phyloP scores from a whole-genome alignment of 139 green algal genomes.

The Picochlorum sp. region DNA sequence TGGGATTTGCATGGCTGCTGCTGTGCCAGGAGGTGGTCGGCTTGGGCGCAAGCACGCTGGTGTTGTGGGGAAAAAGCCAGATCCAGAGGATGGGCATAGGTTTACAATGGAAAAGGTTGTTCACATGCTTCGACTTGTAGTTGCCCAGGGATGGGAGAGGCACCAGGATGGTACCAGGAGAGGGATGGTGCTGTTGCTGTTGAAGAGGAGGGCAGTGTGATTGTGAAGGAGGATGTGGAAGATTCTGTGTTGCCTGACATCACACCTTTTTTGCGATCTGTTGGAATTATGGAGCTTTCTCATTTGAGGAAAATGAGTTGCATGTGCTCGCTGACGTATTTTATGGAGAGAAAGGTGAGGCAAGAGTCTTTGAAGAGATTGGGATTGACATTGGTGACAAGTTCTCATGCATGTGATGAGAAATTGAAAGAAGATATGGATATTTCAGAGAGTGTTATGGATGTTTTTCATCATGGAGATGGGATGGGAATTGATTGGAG shows the following conservation, averaged over 20 bases:
- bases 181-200: too few relatives aligned
- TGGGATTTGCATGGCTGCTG: too few relatives aligned
- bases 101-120: too few relatives aligned
- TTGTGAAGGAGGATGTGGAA: too few relatives aligned
- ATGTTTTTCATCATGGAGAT: conserved; percentile 40
- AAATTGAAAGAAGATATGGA: conserved; percentile 19
- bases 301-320: conserved; percentile 49
- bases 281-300: conserved; percentile 45
- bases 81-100: too few relatives aligned
- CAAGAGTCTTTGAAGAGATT: conserved; percentile 7
- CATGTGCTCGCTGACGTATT: conserved; percentile 49
- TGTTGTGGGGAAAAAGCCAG: too few relatives aligned
- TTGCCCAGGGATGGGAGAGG: too few relatives aligned
- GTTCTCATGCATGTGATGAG: conserved; percentile 48
- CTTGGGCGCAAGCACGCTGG: too few relatives aligned
- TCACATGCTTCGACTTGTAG: too few relatives aligned
- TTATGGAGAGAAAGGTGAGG: conserved; percentile 38
- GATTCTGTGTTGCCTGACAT: conserved; percentile 28
- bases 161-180: too few relatives aligned
- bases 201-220: too few relatives aligned
- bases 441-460: conserved; percentile 29
- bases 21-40: too few relatives aligned
- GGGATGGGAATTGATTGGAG: conserved; percentile 45
- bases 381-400: conserved; percentile 43
- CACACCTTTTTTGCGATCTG: conserved; percentile 33